Evolutionary conservation across 306 rosid genomes (phyloP).

Genomic region (Hippophae tibetana): DNA sequence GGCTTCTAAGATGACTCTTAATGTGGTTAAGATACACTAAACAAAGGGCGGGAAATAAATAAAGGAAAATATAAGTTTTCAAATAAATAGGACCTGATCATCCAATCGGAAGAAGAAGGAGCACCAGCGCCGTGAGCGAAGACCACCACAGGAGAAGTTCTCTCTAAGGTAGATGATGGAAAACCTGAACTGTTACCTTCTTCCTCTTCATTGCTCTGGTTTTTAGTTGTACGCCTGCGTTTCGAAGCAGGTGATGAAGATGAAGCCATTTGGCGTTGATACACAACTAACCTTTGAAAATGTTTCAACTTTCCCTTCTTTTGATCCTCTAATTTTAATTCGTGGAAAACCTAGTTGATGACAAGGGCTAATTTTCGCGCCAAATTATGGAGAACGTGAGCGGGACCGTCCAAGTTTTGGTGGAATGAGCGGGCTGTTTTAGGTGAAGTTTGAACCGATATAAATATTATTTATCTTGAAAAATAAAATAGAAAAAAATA

Average conservation of each 20-base stretch:
- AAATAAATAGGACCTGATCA: constrained; percentile 42
- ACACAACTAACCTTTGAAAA: constrained; percentile 4
- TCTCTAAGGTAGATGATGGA: constrained; percentile 19
- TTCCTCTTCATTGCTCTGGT: constrained; percentile 21
- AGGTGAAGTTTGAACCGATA: too few species aligned
- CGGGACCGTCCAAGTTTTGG: neutral
- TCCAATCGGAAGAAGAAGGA: constrained; percentile 89
- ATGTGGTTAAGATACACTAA: too few species aligned
- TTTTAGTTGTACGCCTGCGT: constrained; percentile 36
- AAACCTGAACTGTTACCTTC: constrained; percentile 18
- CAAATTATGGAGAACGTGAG: constrained; percentile 10
- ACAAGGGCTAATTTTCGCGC: constrained; percentile 34
- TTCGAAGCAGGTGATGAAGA: constrained; percentile 34
- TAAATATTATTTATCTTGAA: too few species aligned
- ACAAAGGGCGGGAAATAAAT: too few species aligned
- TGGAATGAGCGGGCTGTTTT: too few species aligned
- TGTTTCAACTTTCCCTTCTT: neutral
- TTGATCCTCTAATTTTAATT: neutral
- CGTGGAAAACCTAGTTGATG: constrained; percentile 13
- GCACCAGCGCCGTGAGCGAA: constrained; percentile 94
- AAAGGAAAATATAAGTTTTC: neutral
- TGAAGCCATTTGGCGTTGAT: constrained; percentile 35
- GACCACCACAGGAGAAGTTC: constrained; percentile 58
- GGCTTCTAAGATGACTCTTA: too few species aligned
- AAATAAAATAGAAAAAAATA: too few species aligned